These are phyloP conservation scores for Fraxinus floribunda DNA, from an alignment of 305 asterid genomes.

Conservation along the genomic window DNA sequence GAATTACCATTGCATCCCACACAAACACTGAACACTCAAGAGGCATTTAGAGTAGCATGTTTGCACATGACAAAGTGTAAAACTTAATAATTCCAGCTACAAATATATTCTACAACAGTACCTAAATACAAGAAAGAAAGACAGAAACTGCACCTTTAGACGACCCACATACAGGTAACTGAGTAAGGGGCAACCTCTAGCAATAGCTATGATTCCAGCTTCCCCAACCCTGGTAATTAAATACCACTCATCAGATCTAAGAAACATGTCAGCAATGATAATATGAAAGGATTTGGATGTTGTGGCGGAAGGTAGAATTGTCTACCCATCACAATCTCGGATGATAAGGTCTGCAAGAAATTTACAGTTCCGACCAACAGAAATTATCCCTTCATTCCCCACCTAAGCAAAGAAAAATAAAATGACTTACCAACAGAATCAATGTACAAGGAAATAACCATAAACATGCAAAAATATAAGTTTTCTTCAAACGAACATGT, in stretches of 20 bases:
- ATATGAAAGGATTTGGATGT: neutral
- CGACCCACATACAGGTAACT: conserved; percentile 45
- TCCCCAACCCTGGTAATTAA: conserved; percentile 59
- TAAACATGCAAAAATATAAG: conserved; percentile 29
- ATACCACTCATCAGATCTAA: conserved; percentile 16
- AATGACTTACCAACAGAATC: neutral
- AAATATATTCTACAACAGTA: neutral
- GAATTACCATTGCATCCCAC: neutral
- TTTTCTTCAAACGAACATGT: too few relatives aligned
- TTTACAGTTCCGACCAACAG: conserved; percentile 78
- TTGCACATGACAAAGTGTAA: neutral
- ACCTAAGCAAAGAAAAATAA: conserved; percentile 47
- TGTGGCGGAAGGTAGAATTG: neutral
- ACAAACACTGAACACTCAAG: neutral
- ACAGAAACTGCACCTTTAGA: conserved; percentile 34
- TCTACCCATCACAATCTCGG: conserved; percentile 82
- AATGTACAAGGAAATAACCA: neutral
- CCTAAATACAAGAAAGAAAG: neutral
- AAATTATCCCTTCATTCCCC: conserved; percentile 71
- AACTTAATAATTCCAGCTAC: neutral
- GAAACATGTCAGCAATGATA: conserved; percentile 10
- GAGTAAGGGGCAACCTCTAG: conserved; percentile 48
- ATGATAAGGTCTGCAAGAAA: conserved; percentile 74
- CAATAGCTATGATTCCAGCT: conserved; percentile 44
- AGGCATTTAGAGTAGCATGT: neutral